Conservation (phyloP, 768 basidiomycete genomes). For the Pisolithus marmoratus region DNA sequence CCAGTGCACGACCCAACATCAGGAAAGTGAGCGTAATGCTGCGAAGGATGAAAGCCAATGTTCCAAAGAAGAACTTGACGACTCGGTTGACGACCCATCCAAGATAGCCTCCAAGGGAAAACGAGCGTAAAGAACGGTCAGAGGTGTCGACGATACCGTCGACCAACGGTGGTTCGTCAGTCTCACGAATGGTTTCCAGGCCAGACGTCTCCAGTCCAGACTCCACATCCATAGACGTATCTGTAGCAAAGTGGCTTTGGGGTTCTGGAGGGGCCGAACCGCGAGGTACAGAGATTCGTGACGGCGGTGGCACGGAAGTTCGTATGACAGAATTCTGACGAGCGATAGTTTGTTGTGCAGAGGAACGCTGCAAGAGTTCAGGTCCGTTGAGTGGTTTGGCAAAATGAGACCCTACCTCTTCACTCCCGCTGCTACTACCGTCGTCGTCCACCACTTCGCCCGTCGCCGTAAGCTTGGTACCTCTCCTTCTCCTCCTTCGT, state of each 20-base stretch:
- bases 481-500: conserved; percentile 46
- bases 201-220: conserved; percentile 52
- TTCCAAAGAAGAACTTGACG: conserved; percentile 24
- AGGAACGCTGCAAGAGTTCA: conserved; percentile 17
- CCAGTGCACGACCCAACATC: conserved; percentile 43
- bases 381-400: conserved; percentile 17
- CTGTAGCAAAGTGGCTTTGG: conserved; percentile 7
- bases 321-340: conserved; percentile 28
- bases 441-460: conserved; percentile 47
- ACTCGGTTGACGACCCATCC: conserved; percentile 38
- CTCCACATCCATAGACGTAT: conserved; percentile 36
- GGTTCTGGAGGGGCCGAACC: conserved; percentile 38
- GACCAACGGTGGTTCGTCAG: conserved; percentile 43
- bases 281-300: conserved; percentile 33
- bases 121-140: conserved; percentile 18
- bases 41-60: conserved; percentile 21
- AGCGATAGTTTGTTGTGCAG: conserved; percentile 28
- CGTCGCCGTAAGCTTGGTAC: conserved; percentile 37
- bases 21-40: conserved; percentile 33
- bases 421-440: conserved; percentile 31
- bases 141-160: conserved; percentile 21
- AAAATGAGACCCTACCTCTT: conserved; percentile 32
- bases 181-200: conserved; percentile 60
- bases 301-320: conserved; percentile 34
- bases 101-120: conserved; percentile 43